A percentile compares a stretch with the other conserved stretches of the same genome.
Evolutionary conservation across 352 stramenopile genomes (phyloP).

Genomic region (Aphanomyces cochlioides): DNA sequence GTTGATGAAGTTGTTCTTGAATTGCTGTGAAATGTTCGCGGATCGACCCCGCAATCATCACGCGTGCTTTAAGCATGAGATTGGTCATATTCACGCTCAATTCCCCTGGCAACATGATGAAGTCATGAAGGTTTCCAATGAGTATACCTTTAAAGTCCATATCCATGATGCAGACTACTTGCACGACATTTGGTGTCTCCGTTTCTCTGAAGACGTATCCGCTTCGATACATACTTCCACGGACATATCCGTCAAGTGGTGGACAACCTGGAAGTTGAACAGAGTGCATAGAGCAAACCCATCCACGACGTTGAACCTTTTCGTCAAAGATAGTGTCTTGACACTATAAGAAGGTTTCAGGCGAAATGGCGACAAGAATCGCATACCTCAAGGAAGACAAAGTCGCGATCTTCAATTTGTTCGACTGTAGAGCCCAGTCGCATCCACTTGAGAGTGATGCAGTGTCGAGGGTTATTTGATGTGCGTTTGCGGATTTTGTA

Average conservation of each 20-base stretch:
- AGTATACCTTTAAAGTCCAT: conserved; percentile 29
- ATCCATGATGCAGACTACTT: conserved; percentile 30
- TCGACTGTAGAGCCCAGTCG: conserved; percentile 15
- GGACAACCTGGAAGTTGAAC: conserved; percentile 75
- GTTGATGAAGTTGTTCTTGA: background rate
- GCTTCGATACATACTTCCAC: conserved; percentile 78
- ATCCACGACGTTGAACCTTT: conserved; percentile 57
- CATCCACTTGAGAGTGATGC: conserved; percentile 28
- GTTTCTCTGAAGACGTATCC: conserved; percentile 30
- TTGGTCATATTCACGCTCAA: conserved; percentile 4
- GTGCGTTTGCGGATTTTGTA: conserved; percentile 29
- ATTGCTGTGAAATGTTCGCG: conserved; percentile 19
- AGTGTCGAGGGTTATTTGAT: conserved; percentile 13
- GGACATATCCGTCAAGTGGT: conserved; percentile 61
- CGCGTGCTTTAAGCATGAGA: conserved; percentile 24
- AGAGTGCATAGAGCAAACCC: conserved; percentile 80
- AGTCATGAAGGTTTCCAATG: background rate
- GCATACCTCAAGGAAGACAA: conserved; percentile 27
- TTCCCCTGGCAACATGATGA: background rate
- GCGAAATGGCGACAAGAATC: background rate
- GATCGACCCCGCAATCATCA: conserved; percentile 5
- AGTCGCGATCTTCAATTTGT: conserved; percentile 27
- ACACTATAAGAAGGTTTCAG: conserved; percentile 37
- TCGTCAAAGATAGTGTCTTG: conserved; percentile 73
- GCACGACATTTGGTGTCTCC: conserved; percentile 2